phyloP scores from a whole-genome alignment of 2,329 filamentous ascomycete genomes.

The Botrytis sinoallii region DNA sequence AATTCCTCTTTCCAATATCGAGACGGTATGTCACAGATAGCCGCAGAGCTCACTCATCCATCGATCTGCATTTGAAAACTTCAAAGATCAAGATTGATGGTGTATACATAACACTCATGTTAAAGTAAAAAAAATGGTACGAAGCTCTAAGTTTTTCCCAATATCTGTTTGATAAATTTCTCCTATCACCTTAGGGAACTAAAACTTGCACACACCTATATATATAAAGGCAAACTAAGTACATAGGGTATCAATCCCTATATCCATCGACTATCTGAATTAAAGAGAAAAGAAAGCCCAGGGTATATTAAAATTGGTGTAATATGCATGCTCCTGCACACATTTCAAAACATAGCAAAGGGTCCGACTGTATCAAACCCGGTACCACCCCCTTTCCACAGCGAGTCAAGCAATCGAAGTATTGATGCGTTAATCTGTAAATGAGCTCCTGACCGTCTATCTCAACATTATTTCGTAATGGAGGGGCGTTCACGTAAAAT shows the following conservation, averaged over 20 bases:
- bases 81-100: neutral
- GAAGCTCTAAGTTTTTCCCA: neutral
- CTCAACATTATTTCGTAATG: neutral
- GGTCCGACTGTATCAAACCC: neutral
- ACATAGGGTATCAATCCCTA: slow-evolving; percentile 2
- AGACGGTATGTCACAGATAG: neutral
- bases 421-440: neutral
- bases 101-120: neutral
- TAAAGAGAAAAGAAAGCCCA: slow-evolving; percentile 1
- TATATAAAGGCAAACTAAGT: neutral
- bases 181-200: neutral
- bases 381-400: neutral
- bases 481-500: neutral
- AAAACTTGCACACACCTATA: neutral
- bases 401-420: neutral
- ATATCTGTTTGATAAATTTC: neutral
- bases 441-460: neutral
- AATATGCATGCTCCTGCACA: neutral
- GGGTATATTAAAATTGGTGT: slow-evolving; percentile 15
- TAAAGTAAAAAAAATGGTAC: neutral
- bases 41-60: neutral
- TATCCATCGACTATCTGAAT: neutral
- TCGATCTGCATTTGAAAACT: neutral
- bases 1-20: neutral
- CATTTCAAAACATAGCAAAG: slow-evolving; percentile 7